phyloP scores from a whole-genome alignment of 306 rosid species.

The Glycine tomentella region DNA sequence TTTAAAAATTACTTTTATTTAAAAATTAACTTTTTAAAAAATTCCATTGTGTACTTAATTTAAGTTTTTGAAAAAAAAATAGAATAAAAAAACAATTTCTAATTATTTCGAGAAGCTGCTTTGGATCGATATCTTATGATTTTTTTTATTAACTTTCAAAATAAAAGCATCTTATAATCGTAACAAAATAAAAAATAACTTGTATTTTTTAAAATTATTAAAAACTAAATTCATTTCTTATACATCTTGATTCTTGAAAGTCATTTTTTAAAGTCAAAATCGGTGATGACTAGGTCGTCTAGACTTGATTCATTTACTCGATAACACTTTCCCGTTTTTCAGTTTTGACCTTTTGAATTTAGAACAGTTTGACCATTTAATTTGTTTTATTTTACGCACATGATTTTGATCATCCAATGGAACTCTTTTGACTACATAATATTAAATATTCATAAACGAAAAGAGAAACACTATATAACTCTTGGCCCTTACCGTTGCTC shows the following conservation, averaged over 20 bases:
- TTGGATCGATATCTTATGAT: background rate
- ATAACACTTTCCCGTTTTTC: background rate
- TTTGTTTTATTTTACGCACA: background rate
- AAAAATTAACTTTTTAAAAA: too few relatives aligned
- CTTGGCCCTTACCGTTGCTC: background rate
- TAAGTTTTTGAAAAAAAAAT: too few relatives aligned
- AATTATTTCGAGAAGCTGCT: background rate
- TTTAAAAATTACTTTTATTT: too few relatives aligned
- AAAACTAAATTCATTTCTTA: too few relatives aligned
- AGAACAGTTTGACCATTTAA: background rate
- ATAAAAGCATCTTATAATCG: background rate
- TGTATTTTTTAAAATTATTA: too few relatives aligned
- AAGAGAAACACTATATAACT: background rate
- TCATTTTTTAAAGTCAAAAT: background rate
- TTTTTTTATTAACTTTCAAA: background rate
- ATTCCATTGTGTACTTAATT: background rate
- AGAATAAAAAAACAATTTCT: background rate
- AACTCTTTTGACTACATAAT: background rate
- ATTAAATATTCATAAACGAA: too few relatives aligned
- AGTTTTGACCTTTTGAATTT: conserved; percentile 1
- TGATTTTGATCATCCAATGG: background rate
- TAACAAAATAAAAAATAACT: background rate
- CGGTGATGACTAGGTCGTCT: too few relatives aligned
- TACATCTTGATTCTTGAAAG: too few relatives aligned
- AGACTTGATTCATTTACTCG: background rate